Percentiles rank a stretch among this genome's conserved stretches.
These are phyloP conservation scores for Lactuca saligna DNA, from an alignment of 129 eudicot species.

Conservation along the genomic window DNA sequence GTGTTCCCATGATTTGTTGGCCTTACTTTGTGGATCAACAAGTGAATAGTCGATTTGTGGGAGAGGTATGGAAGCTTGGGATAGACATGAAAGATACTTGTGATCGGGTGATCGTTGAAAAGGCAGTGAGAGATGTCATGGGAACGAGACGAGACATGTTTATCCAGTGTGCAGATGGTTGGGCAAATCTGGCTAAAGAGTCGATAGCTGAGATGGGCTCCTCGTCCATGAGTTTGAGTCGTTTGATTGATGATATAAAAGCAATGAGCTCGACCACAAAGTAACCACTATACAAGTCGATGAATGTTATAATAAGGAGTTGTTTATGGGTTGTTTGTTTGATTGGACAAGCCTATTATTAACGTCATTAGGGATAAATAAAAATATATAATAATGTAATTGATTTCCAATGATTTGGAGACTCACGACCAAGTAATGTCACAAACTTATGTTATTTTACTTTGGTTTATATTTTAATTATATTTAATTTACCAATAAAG, in stretches of 20 bases:
- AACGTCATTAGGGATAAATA: no score
- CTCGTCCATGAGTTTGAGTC: slow-evolving; percentile 35
- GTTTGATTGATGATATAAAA: slow-evolving; percentile 51
- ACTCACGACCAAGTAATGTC: no score
- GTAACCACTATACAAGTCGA: not conserved
- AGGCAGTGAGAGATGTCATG: slow-evolving; percentile 44
- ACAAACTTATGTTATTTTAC: no score
- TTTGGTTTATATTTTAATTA: no score
- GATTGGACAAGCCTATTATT: not conserved
- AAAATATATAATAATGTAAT: not conserved
- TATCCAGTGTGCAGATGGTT: not conserved
- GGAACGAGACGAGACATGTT: slow-evolving; percentile 26
- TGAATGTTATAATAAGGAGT: not conserved
- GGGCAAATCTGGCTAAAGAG: slow-evolving; percentile 33
- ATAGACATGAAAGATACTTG: slow-evolving; percentile 59
- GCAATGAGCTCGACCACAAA: slow-evolving; percentile 18
- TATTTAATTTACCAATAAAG: no score
- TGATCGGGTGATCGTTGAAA: slow-evolving; percentile 40
- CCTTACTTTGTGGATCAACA: slow-evolving; percentile 53
- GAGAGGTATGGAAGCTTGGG: slow-evolving; percentile 58
- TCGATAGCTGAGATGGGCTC: slow-evolving; percentile 47
- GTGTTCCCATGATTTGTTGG: slow-evolving; percentile 77
- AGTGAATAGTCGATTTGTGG: slow-evolving; percentile 59
- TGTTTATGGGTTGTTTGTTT: not conserved
- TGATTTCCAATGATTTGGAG: no score